These are phyloP conservation scores for Penicillium psychrosexuale DNA, from an alignment of 2,329 filamentous ascomycete species.

Conservation along the genomic window DNA sequence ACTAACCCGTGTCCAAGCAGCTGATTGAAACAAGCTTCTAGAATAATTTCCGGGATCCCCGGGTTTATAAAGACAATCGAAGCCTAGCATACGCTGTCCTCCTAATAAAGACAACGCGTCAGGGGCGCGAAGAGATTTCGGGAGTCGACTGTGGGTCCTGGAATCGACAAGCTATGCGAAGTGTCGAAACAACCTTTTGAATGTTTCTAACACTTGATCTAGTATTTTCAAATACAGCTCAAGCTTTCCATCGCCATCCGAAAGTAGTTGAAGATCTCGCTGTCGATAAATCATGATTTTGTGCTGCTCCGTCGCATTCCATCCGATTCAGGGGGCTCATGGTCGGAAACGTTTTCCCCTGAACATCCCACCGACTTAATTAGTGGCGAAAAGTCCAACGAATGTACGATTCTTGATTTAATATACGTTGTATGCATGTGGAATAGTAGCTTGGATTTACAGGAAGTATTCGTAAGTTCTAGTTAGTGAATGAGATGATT, in stretches of 20 bases:
- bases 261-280: background rate
- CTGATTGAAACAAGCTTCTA: background rate
- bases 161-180: slow-evolving; percentile 1
- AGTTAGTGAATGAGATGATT: background rate
- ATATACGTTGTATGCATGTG: background rate
- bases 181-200: background rate
- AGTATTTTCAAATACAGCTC: background rate
- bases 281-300: background rate
- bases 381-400: background rate
- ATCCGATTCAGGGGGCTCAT: background rate
- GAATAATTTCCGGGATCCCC: background rate
- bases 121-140: slow-evolving; percentile 13
- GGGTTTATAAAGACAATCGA: background rate
- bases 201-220: slow-evolving; percentile 2
- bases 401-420: background rate
- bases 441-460: background rate
- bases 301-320: background rate
- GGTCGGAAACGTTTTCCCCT: background rate
- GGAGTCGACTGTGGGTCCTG: slow-evolving; percentile 6
- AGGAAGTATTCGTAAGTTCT: background rate
- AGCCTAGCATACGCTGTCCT: background rate
- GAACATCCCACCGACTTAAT: background rate
- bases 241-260: background rate
- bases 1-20: background rate
- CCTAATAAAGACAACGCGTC: slow-evolving; percentile 4